These are phyloP conservation scores for Aspergillus caelatus DNA, from an alignment of 2,329 filamentous ascomycete species.

Conservation along the genomic window DNA sequence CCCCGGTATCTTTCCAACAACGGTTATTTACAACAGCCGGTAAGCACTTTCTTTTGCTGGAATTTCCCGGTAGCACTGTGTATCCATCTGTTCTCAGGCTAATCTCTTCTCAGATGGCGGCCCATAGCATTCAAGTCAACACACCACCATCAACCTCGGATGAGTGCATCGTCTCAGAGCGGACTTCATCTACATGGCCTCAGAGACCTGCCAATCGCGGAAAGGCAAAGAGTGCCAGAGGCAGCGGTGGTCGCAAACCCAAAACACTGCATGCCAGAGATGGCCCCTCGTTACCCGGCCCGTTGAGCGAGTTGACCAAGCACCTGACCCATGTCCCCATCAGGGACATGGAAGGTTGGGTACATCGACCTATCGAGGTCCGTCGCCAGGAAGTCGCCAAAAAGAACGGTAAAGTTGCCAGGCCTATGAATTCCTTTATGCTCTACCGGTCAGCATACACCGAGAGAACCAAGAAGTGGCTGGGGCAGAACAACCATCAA, in stretches of 20 bases:
- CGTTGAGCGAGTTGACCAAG: constrained; percentile 33
- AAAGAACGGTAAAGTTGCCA: constrained; percentile 77
- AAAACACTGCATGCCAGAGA: constrained; percentile 8
- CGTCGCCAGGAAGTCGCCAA: constrained; percentile 70
- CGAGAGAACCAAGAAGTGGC: constrained; percentile 79
- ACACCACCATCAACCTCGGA: constrained; percentile 30
- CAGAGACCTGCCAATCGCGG: constrained; percentile 15
- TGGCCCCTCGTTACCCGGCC: constrained; percentile 18
- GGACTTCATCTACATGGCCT: constrained; percentile 20
- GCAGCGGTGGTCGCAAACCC: constrained; percentile 16
- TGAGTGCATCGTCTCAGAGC: constrained; percentile 18
- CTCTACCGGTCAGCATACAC: constrained; percentile 93
- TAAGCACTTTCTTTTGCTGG: constrained; percentile 16
- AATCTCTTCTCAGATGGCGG: constrained; percentile 17
- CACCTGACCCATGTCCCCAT: constrained; percentile 58
- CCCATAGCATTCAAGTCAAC: constrained; percentile 22
- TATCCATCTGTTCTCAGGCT: neutral
- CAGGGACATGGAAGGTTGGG: constrained; percentile 78
- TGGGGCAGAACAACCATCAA: constrained; percentile 88
- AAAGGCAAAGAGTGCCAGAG: constrained; percentile 17
- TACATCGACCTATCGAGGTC: constrained; percentile 68
- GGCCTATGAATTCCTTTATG: constrained; percentile 98
- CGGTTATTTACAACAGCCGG: constrained; percentile 27
- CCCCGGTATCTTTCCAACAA: constrained; percentile 15
- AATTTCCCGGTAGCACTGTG: neutral